Evolutionary conservation across 768 basidiomycete species (phyloP).

Genomic region (Sporobolomyces pararoseus): DNA sequence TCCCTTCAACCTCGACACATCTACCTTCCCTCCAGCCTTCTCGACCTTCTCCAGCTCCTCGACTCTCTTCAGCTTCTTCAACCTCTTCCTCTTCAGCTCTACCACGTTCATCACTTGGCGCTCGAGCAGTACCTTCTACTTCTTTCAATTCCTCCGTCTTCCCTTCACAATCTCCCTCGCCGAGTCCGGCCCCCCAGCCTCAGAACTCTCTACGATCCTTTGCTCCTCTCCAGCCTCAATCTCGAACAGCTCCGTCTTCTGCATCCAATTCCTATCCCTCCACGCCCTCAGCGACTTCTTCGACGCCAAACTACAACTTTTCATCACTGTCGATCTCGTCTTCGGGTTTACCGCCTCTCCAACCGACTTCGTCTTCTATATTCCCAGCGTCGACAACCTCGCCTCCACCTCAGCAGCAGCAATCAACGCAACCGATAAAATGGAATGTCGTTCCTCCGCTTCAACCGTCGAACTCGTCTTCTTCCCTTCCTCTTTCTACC

Average conservation of each 20-base stretch:
- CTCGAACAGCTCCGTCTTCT: background rate
- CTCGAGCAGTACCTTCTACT: slow-evolving; percentile 16
- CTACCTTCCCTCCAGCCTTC: background rate
- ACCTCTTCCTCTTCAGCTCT: slow-evolving; percentile 1
- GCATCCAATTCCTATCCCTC: background rate
- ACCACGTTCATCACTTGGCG: slow-evolving; percentile 20
- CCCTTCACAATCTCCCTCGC: background rate
- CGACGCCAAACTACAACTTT: slow-evolving; percentile 23
- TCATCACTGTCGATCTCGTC: slow-evolving; percentile 28
- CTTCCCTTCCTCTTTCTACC: background rate
- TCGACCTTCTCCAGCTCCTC: background rate
- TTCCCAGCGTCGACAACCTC: slow-evolving; percentile 8
- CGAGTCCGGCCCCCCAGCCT: background rate
- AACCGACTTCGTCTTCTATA: slow-evolving; percentile 24
- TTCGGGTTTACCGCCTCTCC: slow-evolving; percentile 14
- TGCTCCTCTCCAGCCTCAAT: slow-evolving; percentile 34
- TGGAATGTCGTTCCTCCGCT: slow-evolving; percentile 32
- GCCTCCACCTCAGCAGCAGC: background rate
- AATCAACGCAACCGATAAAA: slow-evolving; percentile 5
- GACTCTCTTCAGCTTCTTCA: background rate
- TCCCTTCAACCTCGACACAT: background rate
- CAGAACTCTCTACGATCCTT: slow-evolving; percentile 17
- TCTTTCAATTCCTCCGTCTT: slow-evolving; percentile 17
- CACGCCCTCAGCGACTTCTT: background rate
- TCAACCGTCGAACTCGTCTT: background rate